A percentile compares a stretch with the other conserved stretches of the same genome.
phyloP scores from a whole-genome alignment of 352 stramenopile species.

The Pilasporangium apinafurcum region DNA sequence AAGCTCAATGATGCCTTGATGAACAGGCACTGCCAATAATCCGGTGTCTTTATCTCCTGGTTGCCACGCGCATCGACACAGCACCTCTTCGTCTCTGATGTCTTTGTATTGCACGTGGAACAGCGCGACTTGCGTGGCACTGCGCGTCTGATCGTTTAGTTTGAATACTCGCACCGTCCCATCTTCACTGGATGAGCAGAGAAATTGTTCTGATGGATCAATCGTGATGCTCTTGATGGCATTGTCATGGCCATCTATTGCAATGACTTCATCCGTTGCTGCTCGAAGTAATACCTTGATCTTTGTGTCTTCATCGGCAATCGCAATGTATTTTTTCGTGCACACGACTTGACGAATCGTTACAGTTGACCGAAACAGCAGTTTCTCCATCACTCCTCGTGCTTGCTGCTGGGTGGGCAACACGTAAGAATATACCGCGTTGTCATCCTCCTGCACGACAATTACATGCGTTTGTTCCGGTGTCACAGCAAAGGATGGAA shows the following conservation, averaged over 20 bases:
- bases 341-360: slow-evolving; percentile 68
- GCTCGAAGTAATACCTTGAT: slow-evolving; percentile 59
- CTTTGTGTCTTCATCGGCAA: slow-evolving; percentile 68
- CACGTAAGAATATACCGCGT: slow-evolving; percentile 60
- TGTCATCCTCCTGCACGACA: slow-evolving; percentile 66
- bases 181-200: slow-evolving; percentile 67
- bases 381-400: slow-evolving; percentile 41
- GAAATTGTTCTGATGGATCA: slow-evolving; percentile 51
- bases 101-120: slow-evolving; percentile 59
- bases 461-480: slow-evolving; percentile 64
- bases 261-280: slow-evolving; percentile 52
- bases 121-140: slow-evolving; percentile 28
- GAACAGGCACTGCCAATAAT: slow-evolving; percentile 54
- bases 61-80: slow-evolving; percentile 65
- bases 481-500: slow-evolving; percentile 64
- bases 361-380: slow-evolving; percentile 68
- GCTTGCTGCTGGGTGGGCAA: slow-evolving; percentile 33
- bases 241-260: slow-evolving; percentile 53
- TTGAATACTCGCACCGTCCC: slow-evolving; percentile 63
- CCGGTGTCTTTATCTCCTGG: slow-evolving; percentile 5
- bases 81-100: slow-evolving; percentile 54
- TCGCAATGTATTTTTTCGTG: slow-evolving; percentile 48
- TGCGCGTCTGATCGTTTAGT: slow-evolving; percentile 28
- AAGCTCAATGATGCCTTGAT: slow-evolving; percentile 66
- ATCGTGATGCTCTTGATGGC: slow-evolving; percentile 69